Evolutionary conservation across 441 rosid genomes (phyloP), one percentile per base, ranked within the genome.

Genomic region (Populus trichocarpa): DNA sequence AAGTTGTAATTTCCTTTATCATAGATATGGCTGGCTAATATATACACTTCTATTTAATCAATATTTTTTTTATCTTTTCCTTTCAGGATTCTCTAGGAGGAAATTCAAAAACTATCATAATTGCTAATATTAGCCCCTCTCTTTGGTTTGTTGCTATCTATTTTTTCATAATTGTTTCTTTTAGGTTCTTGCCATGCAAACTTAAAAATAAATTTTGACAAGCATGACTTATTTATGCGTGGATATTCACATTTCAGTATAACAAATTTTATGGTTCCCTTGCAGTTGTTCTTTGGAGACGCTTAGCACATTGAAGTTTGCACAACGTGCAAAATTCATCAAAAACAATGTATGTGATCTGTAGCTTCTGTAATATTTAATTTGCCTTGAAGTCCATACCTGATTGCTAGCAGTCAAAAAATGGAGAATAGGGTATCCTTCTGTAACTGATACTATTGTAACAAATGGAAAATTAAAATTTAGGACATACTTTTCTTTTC

Each of bases 21-120:
- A 66, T 75, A 33, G n/a, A 25, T 9, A 67, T 70, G 63, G 42
- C 32, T 57, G 25, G 50, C 14, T 70, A 42, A 50, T 35, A 66
- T 57, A 28, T 22, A 30, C 50, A 40, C 8, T 26, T 72, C 65
- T 85, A 73, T 59, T 40, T 80, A 61, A 73, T 75, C 1, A 78
- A 42, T 3, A 36, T 36, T 36, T 36, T 20, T 75, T 35, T 80
- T 81, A 25, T 75, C 36, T 71, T 61, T 8, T 72, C 69, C 74
- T 78, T 76, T 59, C 91, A 97, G 99, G 99, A 97, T 85, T 97
- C 99, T 72, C 88, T 95, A 16, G 99, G 99, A 83, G 99, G 99
- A 70, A 97, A 97, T 82, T 86, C 98, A 74, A 95, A 97, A 82
- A 97, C 99, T 53, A 95, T 81, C 28, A 97, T 97, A 76, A 92